Base-by-base conservation (phyloP, 106 monocot genomes). In the Xerophyta viscosa region DNA sequence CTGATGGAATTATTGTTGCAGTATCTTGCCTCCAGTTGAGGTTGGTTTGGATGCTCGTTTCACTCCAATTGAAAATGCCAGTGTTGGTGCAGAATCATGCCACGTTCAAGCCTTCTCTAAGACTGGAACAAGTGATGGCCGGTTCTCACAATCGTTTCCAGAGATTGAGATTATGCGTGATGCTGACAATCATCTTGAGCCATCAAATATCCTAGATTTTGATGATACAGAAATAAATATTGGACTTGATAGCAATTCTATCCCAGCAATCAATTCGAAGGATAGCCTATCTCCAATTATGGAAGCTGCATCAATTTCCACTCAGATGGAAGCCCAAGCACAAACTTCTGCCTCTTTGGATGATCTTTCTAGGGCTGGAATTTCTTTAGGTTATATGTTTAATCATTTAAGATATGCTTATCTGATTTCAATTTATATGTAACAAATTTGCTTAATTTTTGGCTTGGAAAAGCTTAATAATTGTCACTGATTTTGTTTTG, bases 91-190 rank as follows among this genome's bases (percentile, higher is more conserved):
- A 39, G 39, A 20, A 53, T 8, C 61, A 9, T 22, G 44, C 15
- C 52, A 42, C 53, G 33, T 54, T 23, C 6, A 45, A 60, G 21
- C n/a, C 37, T 20, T 37, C 27, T 10, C 18, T 47, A 22, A 27
- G 0, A 54, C 2, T 43, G 25, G 33, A 11, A 6, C 44, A 17
- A 63, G 48, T 31, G 55, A 31, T 27, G 29, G 43, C 28, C 29
- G 29, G 28, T 53, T 60, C 23, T 15, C 67, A 37, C 22, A 62
- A 37, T 61, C 55, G 23, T 13, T 63, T 61, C 76, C 71, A 27
- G 72, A 67, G 15, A 59, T 69, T 56, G 84, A 64, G 21, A 28
- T 70, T 46, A 63, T 66, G 66, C 83, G 83, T 53, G 66, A 83
- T 60, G 72, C 57, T 44, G 64, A 58, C 17, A 51, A 50, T 51